Evolutionary conservation across 2,329 filamentous ascomycete genomes (phyloP), one percentile per base, ranked within the genome.

Genomic region (Rhexocercosporidium sp.): DNA sequence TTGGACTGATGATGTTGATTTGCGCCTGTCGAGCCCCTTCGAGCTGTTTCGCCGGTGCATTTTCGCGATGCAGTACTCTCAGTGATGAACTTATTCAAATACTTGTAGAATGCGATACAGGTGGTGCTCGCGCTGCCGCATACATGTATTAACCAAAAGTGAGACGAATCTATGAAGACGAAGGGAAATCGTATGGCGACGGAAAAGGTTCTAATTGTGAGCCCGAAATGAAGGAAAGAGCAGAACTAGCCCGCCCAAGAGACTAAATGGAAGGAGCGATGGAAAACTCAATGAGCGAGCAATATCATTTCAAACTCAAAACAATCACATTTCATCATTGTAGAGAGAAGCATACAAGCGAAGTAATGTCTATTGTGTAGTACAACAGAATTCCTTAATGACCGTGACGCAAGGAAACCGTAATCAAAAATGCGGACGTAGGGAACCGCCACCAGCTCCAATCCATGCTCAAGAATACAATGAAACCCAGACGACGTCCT

Each of bases 1-100:
- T 59, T 81, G 81, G 34, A 82, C 78, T 39, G 85, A 85, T 66
- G 79, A 81, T n/a, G 81, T 81, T 7, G 86, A 88, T 74, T 86
- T 88, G 75, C 83, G 85, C 70, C 82, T 83, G 71, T 79, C 77
- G 27, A 87, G 78, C 74, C 75, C 81, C 74, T 73, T 78, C 71
- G 75, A 82, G 72, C 82, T 86, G 67, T 83, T 85, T 62, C 74
- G 71, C 56, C 72, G 71, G 65, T 73, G 68, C 76, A 77, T 77
- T 39, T 67, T 70, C 27, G 34, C 41, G 66, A 72, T 72, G 51
- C 59, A 53, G 69, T 69, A 54, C 54, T 66, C 61, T 69, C 68
- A 59, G 64, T 59, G 64, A 72, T 69, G 65, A 69, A 68, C 46
- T 72, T 71, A 73, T 69, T 67, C 67, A 72, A 73, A 74, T 73